Evolutionary conservation across 2,329 filamentous ascomycete genomes (phyloP).

Genomic region (Davidsoniella virescens): DNA sequence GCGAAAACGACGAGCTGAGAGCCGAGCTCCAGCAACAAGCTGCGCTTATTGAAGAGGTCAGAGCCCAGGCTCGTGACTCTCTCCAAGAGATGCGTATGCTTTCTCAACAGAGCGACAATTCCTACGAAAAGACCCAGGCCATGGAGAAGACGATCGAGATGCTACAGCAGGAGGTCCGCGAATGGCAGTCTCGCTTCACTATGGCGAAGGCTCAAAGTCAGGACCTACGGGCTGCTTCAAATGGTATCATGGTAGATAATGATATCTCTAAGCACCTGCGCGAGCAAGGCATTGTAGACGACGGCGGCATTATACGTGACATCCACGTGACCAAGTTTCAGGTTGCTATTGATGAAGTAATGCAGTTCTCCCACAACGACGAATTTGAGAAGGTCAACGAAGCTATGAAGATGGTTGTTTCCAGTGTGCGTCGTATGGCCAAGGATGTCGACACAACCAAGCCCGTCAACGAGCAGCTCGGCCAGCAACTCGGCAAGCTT

Average conservation of each 20-base stretch:
- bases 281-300: slow-evolving; percentile 50
- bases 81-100: slow-evolving; percentile 78
- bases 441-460: slow-evolving; percentile 54
- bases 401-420: slow-evolving; percentile 72
- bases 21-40: slow-evolving; percentile 55
- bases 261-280: slow-evolving; percentile 52
- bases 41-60: slow-evolving; percentile 71
- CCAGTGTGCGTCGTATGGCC: slow-evolving; percentile 68
- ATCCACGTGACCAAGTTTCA: slow-evolving; percentile 92
- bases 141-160: slow-evolving; percentile 58
- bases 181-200: slow-evolving; percentile 84
- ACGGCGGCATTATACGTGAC: slow-evolving; percentile 70
- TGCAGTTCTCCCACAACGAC: slow-evolving; percentile 60
- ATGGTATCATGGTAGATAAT: slow-evolving; percentile 52
- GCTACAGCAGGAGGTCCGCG: slow-evolving; percentile 67
- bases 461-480: slow-evolving; percentile 34
- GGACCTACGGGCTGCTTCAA: slow-evolving; percentile 62
- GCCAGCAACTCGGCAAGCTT: slow-evolving; percentile 49
- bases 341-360: slow-evolving; percentile 78
- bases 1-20: slow-evolving; percentile 54
- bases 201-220: slow-evolving; percentile 76
- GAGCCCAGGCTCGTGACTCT: slow-evolving; percentile 66
- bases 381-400: slow-evolving; percentile 62
- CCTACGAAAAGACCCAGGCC: slow-evolving; percentile 67
- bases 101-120: slow-evolving; percentile 61